Evolutionary conservation across 495 filamentous ascomycete genomes (phyloP).

Genomic region (Hypoxylon fuscum): DNA sequence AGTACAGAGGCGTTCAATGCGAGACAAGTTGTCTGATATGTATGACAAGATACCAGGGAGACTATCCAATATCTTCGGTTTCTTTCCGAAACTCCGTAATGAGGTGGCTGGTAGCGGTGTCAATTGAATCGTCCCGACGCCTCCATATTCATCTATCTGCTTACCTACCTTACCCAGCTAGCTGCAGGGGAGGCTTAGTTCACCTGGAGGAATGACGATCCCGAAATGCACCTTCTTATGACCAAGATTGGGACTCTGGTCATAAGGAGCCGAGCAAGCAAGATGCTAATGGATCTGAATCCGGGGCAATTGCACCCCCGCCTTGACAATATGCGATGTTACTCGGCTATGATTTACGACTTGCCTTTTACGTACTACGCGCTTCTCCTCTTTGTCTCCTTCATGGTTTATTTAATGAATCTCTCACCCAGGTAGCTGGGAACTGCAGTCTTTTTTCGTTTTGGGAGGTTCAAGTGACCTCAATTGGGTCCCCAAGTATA

Average conservation of each 20-base stretch:
- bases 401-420: background rate
- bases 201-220: conserved; percentile 26
- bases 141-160: conserved; percentile 6
- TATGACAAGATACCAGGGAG: background rate
- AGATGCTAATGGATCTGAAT: conserved; percentile 27
- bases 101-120: background rate
- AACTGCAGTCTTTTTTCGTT: conserved; percentile 1
- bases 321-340: conserved; percentile 34
- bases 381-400: conserved; percentile 23
- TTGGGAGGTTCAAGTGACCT: conserved; percentile 10
- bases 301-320: conserved; percentile 30
- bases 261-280: conserved; percentile 19
- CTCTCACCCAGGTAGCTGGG: background rate
- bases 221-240: conserved; percentile 4
- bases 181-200: conserved; percentile 19
- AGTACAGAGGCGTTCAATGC: background rate
- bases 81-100: too few relatives aligned
- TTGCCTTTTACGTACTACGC: conserved; percentile 22
- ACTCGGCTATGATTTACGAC: conserved; percentile 19
- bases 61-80: too few relatives aligned
- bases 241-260: conserved; percentile 5
- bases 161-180: background rate
- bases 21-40: background rate
- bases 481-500: background rate
- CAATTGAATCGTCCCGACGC: background rate